A percentile compares a stretch with the other conserved stretches of the same genome.
Conservation (phyloP, 176 grass and related monocot genomes). For the Triticum turgidum region DNA sequence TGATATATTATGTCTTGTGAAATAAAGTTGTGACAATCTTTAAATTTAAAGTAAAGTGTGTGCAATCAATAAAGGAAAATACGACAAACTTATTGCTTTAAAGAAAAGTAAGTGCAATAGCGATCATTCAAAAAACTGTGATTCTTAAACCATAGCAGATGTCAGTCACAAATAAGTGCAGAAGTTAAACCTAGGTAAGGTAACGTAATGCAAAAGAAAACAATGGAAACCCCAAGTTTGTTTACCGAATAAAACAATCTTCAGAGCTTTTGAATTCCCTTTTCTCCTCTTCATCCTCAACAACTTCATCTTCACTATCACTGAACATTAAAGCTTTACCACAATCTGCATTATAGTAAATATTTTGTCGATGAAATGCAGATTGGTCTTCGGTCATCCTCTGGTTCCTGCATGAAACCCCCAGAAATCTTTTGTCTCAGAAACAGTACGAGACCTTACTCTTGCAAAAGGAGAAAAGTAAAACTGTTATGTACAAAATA, state of each 20-base stretch:
- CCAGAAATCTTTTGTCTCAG: background rate
- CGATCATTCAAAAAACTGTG: constrained; percentile 11
- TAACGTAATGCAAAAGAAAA: background rate
- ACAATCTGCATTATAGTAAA: constrained; percentile 82
- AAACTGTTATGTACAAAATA: background rate
- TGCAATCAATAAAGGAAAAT: background rate
- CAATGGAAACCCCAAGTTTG: background rate
- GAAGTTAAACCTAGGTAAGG: constrained; percentile 8
- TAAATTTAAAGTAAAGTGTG: background rate
- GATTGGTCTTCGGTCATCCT: constrained; percentile 94
- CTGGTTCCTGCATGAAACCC: constrained; percentile 65
- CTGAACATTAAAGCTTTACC: constrained; percentile 92
- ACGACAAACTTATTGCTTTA: constrained; percentile 1
- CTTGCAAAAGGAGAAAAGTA: background rate
- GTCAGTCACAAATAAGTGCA: constrained; percentile 3
- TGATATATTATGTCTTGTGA: background rate
- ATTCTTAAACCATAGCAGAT: background rate
- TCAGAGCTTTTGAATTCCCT: constrained; percentile 69
- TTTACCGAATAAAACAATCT: constrained; percentile 79
- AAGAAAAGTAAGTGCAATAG: background rate
- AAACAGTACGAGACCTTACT: background rate
- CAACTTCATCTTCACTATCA: constrained; percentile 82
- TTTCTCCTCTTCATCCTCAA: constrained; percentile 79
- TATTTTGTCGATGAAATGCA: constrained; percentile 81
- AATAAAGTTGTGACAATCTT: background rate